These are phyloP conservation scores for Pseudozyma hubeiensis DNA, from an alignment of 1,284 basidiomycete genomes.

Conservation along the genomic window DNA sequence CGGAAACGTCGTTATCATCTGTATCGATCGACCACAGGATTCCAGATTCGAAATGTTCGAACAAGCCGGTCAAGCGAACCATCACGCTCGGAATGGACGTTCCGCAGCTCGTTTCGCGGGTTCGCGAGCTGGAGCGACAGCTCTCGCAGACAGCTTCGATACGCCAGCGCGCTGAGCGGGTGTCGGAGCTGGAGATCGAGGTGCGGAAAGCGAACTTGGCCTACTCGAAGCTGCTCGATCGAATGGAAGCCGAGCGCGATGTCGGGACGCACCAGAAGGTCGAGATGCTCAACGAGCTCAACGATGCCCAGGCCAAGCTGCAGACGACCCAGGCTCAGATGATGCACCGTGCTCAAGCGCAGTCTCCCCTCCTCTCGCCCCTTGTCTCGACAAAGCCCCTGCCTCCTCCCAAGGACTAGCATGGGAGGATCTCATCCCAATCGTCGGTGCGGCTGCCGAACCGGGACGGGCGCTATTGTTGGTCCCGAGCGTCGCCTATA, in stretches of 20 bases:
- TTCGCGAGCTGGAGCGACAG: slow-evolving; percentile 53
- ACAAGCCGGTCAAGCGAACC: slow-evolving; percentile 45
- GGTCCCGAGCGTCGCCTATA: no score
- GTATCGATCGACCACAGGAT: slow-evolving; percentile 4
- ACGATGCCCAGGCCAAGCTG: slow-evolving; percentile 35
- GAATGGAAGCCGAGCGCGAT: slow-evolving; percentile 39
- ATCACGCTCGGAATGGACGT: slow-evolving; percentile 60
- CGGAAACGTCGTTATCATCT: slow-evolving; percentile 20
- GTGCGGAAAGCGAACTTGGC: slow-evolving; percentile 36
- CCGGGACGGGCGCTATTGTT: no score
- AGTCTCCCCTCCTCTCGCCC: slow-evolving; percentile 19
- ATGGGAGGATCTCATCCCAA: no score
- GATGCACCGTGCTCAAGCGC: slow-evolving; percentile 17
- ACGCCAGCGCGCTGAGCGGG: slow-evolving; percentile 37
- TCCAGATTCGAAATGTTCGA: not conserved
- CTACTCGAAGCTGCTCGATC: slow-evolving; percentile 27
- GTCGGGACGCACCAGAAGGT: slow-evolving; percentile 41
- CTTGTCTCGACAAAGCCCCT: slow-evolving; percentile 6
- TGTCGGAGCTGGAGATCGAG: slow-evolving; percentile 39
- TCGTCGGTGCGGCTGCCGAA: no score
- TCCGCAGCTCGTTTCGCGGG: slow-evolving; percentile 32
- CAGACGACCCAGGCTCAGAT: slow-evolving; percentile 36
- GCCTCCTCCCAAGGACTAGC: slow-evolving; percentile 22
- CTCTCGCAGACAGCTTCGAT: slow-evolving; percentile 32
- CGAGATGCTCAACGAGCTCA: slow-evolving; percentile 54